Evolutionary conservation across 495 filamentous ascomycete genomes (phyloP).

Genomic region (Aspergillus ostianus): DNA sequence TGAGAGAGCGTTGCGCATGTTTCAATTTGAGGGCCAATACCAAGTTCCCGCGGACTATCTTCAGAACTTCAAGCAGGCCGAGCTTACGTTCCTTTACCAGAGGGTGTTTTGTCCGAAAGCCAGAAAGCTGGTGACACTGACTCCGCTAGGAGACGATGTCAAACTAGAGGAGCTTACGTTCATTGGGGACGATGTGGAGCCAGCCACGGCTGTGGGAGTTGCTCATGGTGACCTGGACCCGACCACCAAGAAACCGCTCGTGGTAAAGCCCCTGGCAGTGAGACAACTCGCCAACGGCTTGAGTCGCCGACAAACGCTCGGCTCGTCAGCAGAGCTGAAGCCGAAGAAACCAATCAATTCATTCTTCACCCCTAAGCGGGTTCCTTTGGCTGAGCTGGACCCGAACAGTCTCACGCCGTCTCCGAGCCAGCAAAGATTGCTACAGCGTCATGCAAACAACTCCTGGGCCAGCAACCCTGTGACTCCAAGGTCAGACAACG

Average conservation of each 20-base stretch:
- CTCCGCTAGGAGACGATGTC: conserved; percentile 56
- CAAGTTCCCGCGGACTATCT: conserved; percentile 76
- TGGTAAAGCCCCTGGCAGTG: conserved; percentile 32
- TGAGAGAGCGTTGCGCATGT: conserved; percentile 74
- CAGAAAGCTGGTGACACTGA: conserved; percentile 69
- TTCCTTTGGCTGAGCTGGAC: conserved; percentile 81
- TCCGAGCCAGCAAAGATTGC: conserved; percentile 61
- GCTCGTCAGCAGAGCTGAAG: conserved; percentile 57
- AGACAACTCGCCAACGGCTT: conserved; percentile 32
- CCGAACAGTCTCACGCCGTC: conserved; percentile 78
- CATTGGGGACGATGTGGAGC: conserved; percentile 71
- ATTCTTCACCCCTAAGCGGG: conserved; percentile 75
- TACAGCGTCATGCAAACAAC: conserved; percentile 50
- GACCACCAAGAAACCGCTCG: conserved; percentile 74
- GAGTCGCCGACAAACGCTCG: conserved; percentile 40
- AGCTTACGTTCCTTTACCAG: conserved; percentile 90
- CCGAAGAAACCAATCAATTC: conserved; percentile 64
- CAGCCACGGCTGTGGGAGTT: conserved; percentile 68
- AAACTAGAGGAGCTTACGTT: conserved; percentile 68
- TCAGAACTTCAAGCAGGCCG: conserved; percentile 75
- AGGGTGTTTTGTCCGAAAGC: conserved; percentile 84
- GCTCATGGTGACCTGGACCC: conserved; percentile 86
- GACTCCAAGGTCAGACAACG: conserved; percentile 29
- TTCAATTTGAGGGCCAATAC: conserved; percentile 84
- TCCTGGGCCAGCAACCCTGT: conserved; percentile 54